These are phyloP conservation scores for Pleurotus salmoneostramineus DNA, from an alignment of 768 basidiomycete species.

Conservation along the genomic window DNA sequence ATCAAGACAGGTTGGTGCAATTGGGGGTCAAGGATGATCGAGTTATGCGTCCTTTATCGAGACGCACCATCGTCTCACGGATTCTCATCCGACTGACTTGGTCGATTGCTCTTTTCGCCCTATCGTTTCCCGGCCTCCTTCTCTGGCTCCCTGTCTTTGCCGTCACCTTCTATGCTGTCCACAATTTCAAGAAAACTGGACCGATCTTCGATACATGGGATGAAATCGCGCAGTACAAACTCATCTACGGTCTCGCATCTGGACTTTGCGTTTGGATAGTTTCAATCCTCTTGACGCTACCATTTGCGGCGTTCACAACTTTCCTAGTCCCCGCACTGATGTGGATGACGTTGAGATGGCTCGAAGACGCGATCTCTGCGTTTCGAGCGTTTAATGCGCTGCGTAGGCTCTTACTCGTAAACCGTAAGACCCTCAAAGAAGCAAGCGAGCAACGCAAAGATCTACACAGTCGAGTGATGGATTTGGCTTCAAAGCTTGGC, in stretches of 20 bases:
- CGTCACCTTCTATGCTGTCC: conserved; percentile 66
- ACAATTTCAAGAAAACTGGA: conserved; percentile 76
- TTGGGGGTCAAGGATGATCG: conserved; percentile 86
- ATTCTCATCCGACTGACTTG: conserved; percentile 63
- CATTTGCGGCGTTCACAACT: conserved; percentile 52
- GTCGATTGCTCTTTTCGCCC: conserved; percentile 54
- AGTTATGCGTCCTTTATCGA: conserved; percentile 59
- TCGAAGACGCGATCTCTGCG: conserved; percentile 79
- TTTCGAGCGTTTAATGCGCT: conserved; percentile 72
- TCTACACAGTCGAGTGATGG: conserved; percentile 64
- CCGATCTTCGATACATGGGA: conserved; percentile 86
- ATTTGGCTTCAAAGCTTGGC: conserved; percentile 55
- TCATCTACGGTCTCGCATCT: conserved; percentile 76
- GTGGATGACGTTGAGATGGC: conserved; percentile 90
- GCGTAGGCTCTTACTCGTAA: conserved; percentile 56
- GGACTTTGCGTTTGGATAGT: conserved; percentile 65
- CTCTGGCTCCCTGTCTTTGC: conserved; percentile 80
- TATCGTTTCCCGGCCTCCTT: conserved; percentile 75
- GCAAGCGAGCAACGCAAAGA: conserved; percentile 52
- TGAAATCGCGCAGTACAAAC: conserved; percentile 87
- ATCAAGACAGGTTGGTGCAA: conserved; percentile 66
- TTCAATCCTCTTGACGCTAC: conserved; percentile 56
- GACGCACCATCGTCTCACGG: conserved; percentile 54
- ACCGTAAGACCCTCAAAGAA: conserved; percentile 48
- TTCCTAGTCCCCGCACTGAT: conserved; percentile 67